Conservation (phyloP, 306 rosid species). For the Oemleria cerasiformis region DNA sequence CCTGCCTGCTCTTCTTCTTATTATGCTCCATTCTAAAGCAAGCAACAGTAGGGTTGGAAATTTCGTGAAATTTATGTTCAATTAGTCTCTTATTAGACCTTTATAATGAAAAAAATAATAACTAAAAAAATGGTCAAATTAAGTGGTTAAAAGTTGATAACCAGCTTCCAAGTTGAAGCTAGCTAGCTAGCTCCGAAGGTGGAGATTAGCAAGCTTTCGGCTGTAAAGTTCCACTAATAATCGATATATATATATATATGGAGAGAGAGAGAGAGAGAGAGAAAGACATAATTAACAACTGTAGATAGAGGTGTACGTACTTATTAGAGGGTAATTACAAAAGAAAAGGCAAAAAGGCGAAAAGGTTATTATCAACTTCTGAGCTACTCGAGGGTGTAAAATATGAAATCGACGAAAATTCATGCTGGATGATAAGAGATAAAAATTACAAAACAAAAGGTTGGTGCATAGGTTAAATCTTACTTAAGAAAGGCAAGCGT, state of each 20-base stretch:
- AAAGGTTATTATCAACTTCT: no score
- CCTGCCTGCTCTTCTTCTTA: not conserved
- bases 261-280: not conserved
- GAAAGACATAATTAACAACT: not conserved
- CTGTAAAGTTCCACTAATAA: slow-evolving; percentile 20
- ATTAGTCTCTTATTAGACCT: no score
- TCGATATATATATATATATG: not conserved
- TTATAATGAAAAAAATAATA: not conserved
- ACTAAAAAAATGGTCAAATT: not conserved
- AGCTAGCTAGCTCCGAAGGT: not conserved
- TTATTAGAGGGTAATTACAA: not conserved
- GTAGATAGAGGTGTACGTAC: not conserved
- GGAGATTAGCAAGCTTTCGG: slow-evolving; percentile 20
- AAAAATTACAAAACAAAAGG: slow-evolving; percentile 8
- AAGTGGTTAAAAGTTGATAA: not conserved
- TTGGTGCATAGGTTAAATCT: slow-evolving; percentile 21
- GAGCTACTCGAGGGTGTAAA: no score
- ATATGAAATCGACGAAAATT: no score
- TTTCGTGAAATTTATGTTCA: no score
- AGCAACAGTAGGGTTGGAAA: not conserved
- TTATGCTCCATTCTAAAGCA: not conserved
- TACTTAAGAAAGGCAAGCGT: slow-evolving; percentile 40
- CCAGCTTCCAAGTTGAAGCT: not conserved
- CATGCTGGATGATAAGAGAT: no score
- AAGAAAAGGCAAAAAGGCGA: not conserved